A percentile compares a stretch with the other conserved stretches of the same genome.
Evolutionary conservation across 208 protist genomes (phyloP).

Genomic region (Trichomonas tenax): DNA sequence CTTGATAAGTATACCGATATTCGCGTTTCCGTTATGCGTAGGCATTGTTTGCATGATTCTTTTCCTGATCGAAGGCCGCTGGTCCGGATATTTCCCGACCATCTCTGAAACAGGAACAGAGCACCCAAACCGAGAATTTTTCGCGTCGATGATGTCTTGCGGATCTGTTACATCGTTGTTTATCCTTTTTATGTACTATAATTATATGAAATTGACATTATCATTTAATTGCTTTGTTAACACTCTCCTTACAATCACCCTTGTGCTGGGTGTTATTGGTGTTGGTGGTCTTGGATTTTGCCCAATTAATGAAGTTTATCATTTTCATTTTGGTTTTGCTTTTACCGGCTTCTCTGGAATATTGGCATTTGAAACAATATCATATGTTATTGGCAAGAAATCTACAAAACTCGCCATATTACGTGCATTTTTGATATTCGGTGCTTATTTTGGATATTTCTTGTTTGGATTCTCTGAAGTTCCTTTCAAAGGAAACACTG

Average conservation of each 20-base stretch:
- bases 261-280: background rate
- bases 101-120: conserved; percentile 14
- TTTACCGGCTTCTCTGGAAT: background rate
- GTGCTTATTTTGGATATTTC: background rate
- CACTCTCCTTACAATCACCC: background rate
- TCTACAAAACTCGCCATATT: background rate
- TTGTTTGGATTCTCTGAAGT: background rate
- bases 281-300: background rate
- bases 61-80: background rate
- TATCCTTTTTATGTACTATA: background rate
- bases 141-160: background rate
- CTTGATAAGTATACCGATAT: background rate
- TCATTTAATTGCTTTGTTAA: background rate
- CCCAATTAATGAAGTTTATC: background rate
- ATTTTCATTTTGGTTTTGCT: background rate
- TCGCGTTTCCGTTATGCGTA: background rate
- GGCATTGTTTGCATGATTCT: background rate
- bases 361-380: background rate
- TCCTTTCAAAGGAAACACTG: background rate
- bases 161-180: background rate
- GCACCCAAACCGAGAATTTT: background rate
- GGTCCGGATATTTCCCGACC: background rate
- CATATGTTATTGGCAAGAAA: background rate
- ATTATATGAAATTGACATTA: background rate
- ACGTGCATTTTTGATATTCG: background rate